These are phyloP conservation scores for Pachyrhizus erosus DNA, from an alignment of 306 rosid species.

Conservation along the genomic window DNA sequence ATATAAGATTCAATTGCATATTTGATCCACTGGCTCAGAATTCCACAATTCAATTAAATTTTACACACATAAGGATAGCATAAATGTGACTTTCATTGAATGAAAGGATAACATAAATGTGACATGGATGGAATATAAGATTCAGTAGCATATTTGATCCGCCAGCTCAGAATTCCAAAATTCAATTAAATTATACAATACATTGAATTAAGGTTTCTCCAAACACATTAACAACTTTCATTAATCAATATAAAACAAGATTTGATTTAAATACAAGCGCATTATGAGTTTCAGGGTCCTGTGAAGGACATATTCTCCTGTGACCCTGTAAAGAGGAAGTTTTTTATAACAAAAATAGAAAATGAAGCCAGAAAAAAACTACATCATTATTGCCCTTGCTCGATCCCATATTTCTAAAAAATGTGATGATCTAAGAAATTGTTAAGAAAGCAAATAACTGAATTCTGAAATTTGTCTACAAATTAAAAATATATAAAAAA, in stretches of 20 bases:
- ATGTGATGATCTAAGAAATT: background rate
- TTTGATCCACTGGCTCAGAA: slow-evolving; percentile 23
- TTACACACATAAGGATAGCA: background rate
- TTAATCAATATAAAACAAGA: background rate
- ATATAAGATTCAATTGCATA: slow-evolving; percentile 4
- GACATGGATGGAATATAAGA: slow-evolving; percentile 15
- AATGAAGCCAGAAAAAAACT: background rate
- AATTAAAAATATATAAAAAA: background rate
- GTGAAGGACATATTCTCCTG: background rate
- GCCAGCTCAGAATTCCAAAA: slow-evolving; percentile 2
- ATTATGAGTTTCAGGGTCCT: background rate
- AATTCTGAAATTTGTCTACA: background rate
- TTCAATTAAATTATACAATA: background rate
- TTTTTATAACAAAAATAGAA: background rate
- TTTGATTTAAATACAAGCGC: background rate
- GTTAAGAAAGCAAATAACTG: background rate
- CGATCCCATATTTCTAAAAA: background rate
- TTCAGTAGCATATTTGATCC: slow-evolving; percentile 27
- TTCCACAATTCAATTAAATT: slow-evolving; percentile 2
- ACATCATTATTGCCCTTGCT: background rate
- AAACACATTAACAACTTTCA: background rate
- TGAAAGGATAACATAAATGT: no score
- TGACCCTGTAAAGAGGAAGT: background rate
- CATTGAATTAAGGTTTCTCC: background rate
- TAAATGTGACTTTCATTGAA: no score